Evolutionary conservation across 2,329 filamentous ascomycete genomes (phyloP), one percentile per base, ranked within the genome.

Genomic region (Fusarium pseudonygamai): DNA sequence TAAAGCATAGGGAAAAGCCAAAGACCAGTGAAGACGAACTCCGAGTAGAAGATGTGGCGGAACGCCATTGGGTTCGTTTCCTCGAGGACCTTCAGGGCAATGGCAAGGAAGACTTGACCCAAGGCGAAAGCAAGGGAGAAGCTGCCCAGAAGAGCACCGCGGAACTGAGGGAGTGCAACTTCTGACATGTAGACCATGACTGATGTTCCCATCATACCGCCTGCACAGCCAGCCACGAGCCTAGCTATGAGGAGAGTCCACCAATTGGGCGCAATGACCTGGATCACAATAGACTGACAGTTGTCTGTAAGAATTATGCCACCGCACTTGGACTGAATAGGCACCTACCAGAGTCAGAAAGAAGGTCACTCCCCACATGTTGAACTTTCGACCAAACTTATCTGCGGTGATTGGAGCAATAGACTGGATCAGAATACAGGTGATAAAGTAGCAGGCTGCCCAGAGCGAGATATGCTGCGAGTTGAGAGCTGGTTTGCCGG

Each of bases 121-220:
- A 52, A 26, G 0, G 49, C 32, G 14, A 52, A 52, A 6, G 32
- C 49, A 36, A 52, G 32, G 32, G 49, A 52, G 49, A 56, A 56
- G 16, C 69, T 71, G 5, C 69, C 69, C 20, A 71, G 37, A 3
- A 56, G 53, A 30, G 53, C 53, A 26, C 53, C 53, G 57, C 69
- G 13, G 61, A 69, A 40, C 42, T 69, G 46, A 67, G 40, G 30
- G 8, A 43, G 50, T 15, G 42, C 24, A 46, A 49, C 60, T 28
- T 71, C 68, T 11, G 68, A 71, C 65, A 71, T 71, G 60, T 71
- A 71, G 15, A 69, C 65, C 65, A 71, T 71, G 24, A 68, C 52
- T 7, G 61, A 69, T 10, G 66, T 71, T 10, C 53, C 57, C 46
- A 71, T 49, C 69, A 71, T 69, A 13, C 69, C 69, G 22, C 37